phyloP scores from a whole-genome alignment of 1,139 yeast genomes.

The Sugiyamaella castrensis region DNA sequence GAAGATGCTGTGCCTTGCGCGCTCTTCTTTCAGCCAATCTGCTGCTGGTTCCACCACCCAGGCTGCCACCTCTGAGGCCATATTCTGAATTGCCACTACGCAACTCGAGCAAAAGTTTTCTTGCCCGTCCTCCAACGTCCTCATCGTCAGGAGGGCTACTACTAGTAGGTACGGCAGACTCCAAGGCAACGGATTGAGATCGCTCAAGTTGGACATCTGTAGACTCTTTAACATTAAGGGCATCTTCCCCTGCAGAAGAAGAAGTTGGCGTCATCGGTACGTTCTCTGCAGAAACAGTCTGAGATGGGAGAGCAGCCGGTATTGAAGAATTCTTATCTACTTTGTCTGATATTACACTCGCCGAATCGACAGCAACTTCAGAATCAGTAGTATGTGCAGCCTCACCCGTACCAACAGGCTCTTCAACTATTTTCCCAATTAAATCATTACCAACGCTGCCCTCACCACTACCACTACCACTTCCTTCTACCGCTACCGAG shows the following conservation, averaged over 20 bases:
- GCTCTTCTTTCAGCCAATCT: conserved; percentile 31
- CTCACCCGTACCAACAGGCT: no score
- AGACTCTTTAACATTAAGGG: not conserved
- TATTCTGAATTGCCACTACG: conserved; percentile 40
- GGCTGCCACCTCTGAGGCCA: conserved; percentile 18
- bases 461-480: not conserved
- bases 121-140: conserved; percentile 59
- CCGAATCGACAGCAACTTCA: not conserved
- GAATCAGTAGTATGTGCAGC: not conserved
- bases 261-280: conserved; percentile 2
- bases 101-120: conserved; percentile 56
- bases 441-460: no score
- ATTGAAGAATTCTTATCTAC: not conserved
- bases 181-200: conserved; percentile 9
- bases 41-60: conserved; percentile 17
- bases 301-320: not conserved
- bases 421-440: no score
- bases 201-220: conserved; percentile 7
- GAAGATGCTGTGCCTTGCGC: conserved; percentile 27
- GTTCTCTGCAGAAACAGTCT: not conserved
- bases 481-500: not conserved
- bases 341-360: not conserved
- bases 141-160: conserved; percentile 44
- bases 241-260: not conserved
- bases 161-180: conserved; percentile 13